A percentile compares a stretch with the other conserved stretches of the same genome.
Evolutionary conservation across 768 basidiomycete genomes (phyloP).

Genomic region (Mycena chlorophos): DNA sequence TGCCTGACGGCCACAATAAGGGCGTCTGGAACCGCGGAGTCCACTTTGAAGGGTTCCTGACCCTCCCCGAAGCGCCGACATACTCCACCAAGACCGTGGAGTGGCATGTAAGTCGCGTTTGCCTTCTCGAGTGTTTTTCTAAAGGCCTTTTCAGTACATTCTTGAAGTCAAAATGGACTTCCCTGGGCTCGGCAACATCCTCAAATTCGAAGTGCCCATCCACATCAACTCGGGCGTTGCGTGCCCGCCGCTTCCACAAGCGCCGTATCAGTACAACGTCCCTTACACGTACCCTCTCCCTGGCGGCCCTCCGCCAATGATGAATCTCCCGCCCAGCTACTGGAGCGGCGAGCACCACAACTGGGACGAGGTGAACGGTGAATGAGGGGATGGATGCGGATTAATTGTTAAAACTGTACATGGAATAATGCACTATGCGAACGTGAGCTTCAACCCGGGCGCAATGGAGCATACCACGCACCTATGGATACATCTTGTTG

Average conservation of each 20-base stretch:
- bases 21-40: constrained; percentile 16
- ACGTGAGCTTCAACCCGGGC: neutral
- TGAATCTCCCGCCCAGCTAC: constrained; percentile 14
- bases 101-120: constrained; percentile 14
- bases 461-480: too few species aligned
- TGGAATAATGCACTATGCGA: neutral
- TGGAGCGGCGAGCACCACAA: constrained; percentile 17
- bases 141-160: constrained; percentile 3
- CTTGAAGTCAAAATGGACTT: constrained; percentile 14
- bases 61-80: constrained; percentile 10
- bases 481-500: constrained; percentile 8
- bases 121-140: neutral
- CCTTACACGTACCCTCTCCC: constrained; percentile 12
- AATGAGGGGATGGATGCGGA: neutral
- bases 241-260: constrained; percentile 8
- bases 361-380: constrained; percentile 12
- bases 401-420: neutral
- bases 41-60: constrained; percentile 16
- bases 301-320: constrained; percentile 16
- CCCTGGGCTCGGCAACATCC: constrained; percentile 18
- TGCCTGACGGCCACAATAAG: constrained; percentile 9
- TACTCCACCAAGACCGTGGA: constrained; percentile 10
- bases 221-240: constrained; percentile 16
- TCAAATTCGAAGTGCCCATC: constrained; percentile 17
- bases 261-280: constrained; percentile 3